Evolutionary conservation across 1,284 basidiomycete genomes (phyloP), one percentile per base, ranked within the genome.

Genomic region (Schizophyllum commune): DNA sequence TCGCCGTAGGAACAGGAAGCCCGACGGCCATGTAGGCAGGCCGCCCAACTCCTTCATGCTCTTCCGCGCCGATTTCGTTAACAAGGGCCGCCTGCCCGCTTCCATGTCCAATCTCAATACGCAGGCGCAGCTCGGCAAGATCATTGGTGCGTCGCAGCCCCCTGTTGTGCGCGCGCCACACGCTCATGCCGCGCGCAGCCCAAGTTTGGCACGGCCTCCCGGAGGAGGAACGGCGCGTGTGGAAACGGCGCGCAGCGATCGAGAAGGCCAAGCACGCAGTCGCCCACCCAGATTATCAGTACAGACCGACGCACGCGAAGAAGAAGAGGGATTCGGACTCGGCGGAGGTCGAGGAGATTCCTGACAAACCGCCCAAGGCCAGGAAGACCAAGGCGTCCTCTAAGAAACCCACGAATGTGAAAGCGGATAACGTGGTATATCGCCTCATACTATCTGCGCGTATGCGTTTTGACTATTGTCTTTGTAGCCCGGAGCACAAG

Each of bases 11-110:
- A 47, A 47, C 39, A 47, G 39, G 39, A 47, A 47, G 39, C 39
- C 39, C 9, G 39, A 47, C 39, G 39, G 39, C 13, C 39, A 47
- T 17, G 39, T 47, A 11, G 39, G 39, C 39, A 47, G 39, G 39
- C 94, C 94, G 0, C 88, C 92, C 1, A 96, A 96, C 69, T 92
- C 94, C 0, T 96, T 96, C 79, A 96, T 96, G 83, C 83, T 96
- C 65, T 96, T 94, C 78, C 84, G 94, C 32, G 91, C 92, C 33
- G 89, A 94, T 69, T 94, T 94, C 63, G 91, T 94, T 19, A 77
- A 87, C 33, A 85, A 87, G 66, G 85, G 89, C 65, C 84, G 93
- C 64, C 88, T 95, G 27, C 92, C 92, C 0, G 85, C 89, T 0
- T 84, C 85, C 7, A 89, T 47, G 39, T 95, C 61, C 90, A 94